Evolutionary conservation across 2,329 filamentous ascomycete species (phyloP).

Genomic region (Fusarium chlamydosporum): DNA sequence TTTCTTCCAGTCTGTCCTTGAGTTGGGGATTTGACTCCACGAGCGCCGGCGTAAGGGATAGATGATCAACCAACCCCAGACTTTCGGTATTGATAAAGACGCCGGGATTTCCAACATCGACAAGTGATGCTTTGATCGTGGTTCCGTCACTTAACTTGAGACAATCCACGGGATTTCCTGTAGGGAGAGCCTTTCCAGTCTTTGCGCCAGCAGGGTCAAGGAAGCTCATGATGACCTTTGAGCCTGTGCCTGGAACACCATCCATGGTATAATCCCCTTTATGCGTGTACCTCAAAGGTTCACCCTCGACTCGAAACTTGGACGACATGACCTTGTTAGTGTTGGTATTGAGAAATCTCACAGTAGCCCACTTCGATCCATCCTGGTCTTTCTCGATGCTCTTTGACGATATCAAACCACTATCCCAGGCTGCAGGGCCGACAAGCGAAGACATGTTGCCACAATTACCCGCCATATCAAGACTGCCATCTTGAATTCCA

Average conservation of each 20-base stretch:
- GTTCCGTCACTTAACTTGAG: conserved; percentile 58
- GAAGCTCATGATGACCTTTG: conserved; percentile 72
- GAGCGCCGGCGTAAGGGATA: conserved; percentile 66
- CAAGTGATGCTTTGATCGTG: conserved; percentile 66
- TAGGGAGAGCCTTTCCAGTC: conserved; percentile 67
- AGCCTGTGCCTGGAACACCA: conserved; percentile 71
- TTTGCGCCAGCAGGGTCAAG: conserved; percentile 73
- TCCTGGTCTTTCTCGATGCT: conserved; percentile 39
- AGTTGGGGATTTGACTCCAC: conserved; percentile 64
- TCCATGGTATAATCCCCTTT: conserved; percentile 72
- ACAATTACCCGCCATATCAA: conserved; percentile 79
- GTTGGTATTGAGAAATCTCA: conserved; percentile 79
- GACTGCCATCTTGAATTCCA: conserved; percentile 70
- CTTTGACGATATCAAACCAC: conserved; percentile 47
- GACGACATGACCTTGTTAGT: conserved; percentile 74
- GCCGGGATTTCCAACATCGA: conserved; percentile 75
- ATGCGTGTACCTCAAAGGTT: conserved; percentile 47
- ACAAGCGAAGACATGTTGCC: conserved; percentile 80
- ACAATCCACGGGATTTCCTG: conserved; percentile 66
- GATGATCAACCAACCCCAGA: conserved; percentile 62
- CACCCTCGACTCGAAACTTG: conserved; percentile 66
- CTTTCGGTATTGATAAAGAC: conserved; percentile 71
- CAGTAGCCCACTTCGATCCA: conserved; percentile 58
- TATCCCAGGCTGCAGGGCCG: conserved; percentile 65
- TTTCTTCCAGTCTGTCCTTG: conserved; percentile 64